Conservation (phyloP, 345 rosid species). For the Crucihimalaya himalaica region DNA sequence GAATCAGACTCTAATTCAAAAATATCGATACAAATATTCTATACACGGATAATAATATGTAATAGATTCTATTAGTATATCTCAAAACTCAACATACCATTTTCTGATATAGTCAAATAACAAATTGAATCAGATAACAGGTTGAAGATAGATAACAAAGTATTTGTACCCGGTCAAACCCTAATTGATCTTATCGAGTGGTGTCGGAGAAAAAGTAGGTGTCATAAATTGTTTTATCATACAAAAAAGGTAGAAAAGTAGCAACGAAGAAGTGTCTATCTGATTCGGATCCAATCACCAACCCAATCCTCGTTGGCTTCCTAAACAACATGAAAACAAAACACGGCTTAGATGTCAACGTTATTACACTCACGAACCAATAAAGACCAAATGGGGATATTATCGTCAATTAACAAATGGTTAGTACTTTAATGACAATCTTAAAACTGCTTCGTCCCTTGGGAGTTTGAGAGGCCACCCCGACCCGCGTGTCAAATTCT, state of each 20-base stretch:
- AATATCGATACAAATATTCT: neutral
- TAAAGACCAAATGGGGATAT: neutral
- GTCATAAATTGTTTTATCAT: neutral
- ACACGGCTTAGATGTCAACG: constrained; percentile 21
- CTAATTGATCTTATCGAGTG: neutral
- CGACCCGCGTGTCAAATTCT: neutral
- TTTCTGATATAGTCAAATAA: neutral
- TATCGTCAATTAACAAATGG: neutral
- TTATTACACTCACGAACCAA: constrained; percentile 28
- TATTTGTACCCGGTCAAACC: neutral
- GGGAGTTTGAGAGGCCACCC: constrained; percentile 32
- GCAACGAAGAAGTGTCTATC: constrained; percentile 15
- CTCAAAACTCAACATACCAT: too few relatives aligned
- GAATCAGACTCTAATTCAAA: neutral
- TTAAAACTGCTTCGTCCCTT: constrained; percentile 34
- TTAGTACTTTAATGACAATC: constrained; percentile 24
- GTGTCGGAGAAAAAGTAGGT: neutral
- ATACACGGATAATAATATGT: neutral
- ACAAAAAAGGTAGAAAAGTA: neutral
- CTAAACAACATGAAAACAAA: constrained; percentile 9
- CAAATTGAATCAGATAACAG: neutral
- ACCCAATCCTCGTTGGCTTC: constrained; percentile 33
- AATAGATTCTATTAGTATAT: too few relatives aligned
- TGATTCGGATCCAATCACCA: constrained; percentile 35
- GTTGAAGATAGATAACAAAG: neutral